phyloP scores from a whole-genome alignment of 768 basidiomycete species.

The Kwoniella sp. region DNA sequence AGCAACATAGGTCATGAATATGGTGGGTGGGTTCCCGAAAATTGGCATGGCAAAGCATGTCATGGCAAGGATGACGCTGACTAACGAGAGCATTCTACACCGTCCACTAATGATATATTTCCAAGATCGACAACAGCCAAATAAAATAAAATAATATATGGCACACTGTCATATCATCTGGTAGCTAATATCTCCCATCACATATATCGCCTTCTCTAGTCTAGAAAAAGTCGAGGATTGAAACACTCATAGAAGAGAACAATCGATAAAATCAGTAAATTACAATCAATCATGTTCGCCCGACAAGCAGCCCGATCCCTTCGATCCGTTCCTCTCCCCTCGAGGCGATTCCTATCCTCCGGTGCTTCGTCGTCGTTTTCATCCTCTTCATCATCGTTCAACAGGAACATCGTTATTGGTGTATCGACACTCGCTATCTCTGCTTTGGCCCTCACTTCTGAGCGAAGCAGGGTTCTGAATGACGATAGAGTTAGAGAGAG shows the following conservation, averaged over 20 bases:
- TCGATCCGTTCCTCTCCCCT: constrained; percentile 15
- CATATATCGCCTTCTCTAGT: no score
- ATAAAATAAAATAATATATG: no score
- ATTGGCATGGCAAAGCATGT: no score
- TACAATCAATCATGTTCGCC: constrained; percentile 22
- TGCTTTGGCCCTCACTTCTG: constrained; percentile 14
- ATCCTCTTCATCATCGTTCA: constrained; percentile 19
- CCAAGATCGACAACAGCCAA: not conserved
- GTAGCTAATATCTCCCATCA: no score
- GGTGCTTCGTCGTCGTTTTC: constrained; percentile 5
- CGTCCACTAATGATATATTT: not conserved
- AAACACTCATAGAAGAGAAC: no score
- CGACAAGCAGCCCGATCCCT: constrained; percentile 13
- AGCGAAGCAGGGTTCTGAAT: constrained; percentile 14
- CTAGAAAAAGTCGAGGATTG: no score
- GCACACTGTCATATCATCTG: no score
- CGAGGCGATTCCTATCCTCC: constrained; percentile 7
- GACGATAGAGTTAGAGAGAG: constrained; percentile 21
- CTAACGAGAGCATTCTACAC: constrained; percentile 1
- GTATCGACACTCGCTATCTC: constrained; percentile 12
- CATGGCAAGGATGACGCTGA: constrained; percentile 6
- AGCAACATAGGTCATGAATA: no score
- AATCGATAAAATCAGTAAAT: no score
- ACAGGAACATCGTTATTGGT: constrained; percentile 15
- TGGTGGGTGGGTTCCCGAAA: no score